Base-by-base conservation (phyloP, 1,139 yeast species). In the Martiniozyma asiatica region DNA sequence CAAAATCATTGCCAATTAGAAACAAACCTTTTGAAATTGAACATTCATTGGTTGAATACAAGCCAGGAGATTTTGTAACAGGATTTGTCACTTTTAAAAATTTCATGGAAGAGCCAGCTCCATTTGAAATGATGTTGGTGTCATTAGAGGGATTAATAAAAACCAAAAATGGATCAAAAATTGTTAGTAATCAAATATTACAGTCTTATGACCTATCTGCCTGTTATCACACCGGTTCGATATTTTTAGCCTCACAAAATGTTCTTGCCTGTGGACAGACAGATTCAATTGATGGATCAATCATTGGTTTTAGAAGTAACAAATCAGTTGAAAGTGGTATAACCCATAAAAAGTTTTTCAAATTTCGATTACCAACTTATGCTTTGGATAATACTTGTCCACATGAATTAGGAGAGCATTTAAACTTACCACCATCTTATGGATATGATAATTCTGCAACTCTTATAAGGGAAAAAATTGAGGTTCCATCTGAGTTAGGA, bases 271-370 rank as follows among this genome's bases (percentile, higher is more conserved):
- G n/a, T n/a, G n/a, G n/a, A n/a, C n/a, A n/a, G n/a, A n/a, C n/a
- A n/a, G n/a, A n/a, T n/a, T n/a, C n/a, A n/a, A 4, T 26, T 2
- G 84, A 76, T 46, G 68, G 67, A 2, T 53, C 69, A 25, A 38
- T 47, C 7, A 46, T 72, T 31, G 84, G 81, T 0, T 48, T 77
- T 10, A 65, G 69, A 1, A 55, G 64, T 36, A 65, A 63, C 38
- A 54, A 79, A 38, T 46, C 65, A 0, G 52, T 77, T 20, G 51
- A 54, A 33, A 78, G 84, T 0, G 53, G 63, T 13, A 50, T 51
- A 2, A 65, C 58, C 38, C 72, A 73, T 45, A 75, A 75, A 44
- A 76, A 76, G 46, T 68, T 63, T 42, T 74, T 76, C 49, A 65
- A 70, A 18, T 75, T 76, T 50, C 71, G 63, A 45, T 63, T 76